A percentile compares a stretch with the other conserved stretches of the same genome.
Conservation (phyloP, 805 yeast species). For the Kazachstania psychrophila region DNA sequence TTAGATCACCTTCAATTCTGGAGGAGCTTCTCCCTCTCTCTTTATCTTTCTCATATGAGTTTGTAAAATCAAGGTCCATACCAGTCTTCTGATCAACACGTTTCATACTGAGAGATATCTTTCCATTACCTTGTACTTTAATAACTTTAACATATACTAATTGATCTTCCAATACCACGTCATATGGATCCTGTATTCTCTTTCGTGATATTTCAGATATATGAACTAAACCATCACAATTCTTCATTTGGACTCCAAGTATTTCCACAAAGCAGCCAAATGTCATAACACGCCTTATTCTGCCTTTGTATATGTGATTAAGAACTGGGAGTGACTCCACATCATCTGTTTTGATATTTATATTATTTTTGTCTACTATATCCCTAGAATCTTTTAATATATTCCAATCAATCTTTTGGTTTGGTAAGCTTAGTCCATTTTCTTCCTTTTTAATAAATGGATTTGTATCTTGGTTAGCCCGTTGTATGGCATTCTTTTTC, state of each 20-base stretch:
- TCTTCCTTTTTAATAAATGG: slow-evolving; percentile 9
- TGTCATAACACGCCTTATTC: slow-evolving; percentile 46
- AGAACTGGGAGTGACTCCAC: slow-evolving; percentile 27
- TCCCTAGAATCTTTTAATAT: slow-evolving; percentile 11
- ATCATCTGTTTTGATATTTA: slow-evolving; percentile 9
- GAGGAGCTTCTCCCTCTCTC: slow-evolving; percentile 2
- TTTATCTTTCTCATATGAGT: neutral
- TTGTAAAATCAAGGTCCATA: slow-evolving; percentile 13
- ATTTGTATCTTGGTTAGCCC: neutral
- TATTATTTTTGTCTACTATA: slow-evolving; percentile 6
- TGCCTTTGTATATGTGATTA: slow-evolving; percentile 51
- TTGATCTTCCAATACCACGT: slow-evolving; percentile 47
- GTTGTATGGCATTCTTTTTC: neutral
- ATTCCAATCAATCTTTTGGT: slow-evolving; percentile 15
- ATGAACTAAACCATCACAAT: slow-evolving; percentile 62
- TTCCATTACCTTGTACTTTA: slow-evolving; percentile 36
- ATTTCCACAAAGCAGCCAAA: slow-evolving; percentile 77
- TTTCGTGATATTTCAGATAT: slow-evolving; percentile 49
- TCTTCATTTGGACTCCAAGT: slow-evolving; percentile 27
- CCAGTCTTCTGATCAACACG: slow-evolving; percentile 69
- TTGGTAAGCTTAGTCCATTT: slow-evolving; percentile 10
- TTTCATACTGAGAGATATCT: slow-evolving; percentile 57
- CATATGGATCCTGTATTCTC: slow-evolving; percentile 51
- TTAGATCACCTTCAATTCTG: slow-evolving; percentile 3
- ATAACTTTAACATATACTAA: slow-evolving; percentile 55